Evolutionary conservation across 1,139 yeast species (phyloP).

Genomic region (Scheffersomyces titani): DNA sequence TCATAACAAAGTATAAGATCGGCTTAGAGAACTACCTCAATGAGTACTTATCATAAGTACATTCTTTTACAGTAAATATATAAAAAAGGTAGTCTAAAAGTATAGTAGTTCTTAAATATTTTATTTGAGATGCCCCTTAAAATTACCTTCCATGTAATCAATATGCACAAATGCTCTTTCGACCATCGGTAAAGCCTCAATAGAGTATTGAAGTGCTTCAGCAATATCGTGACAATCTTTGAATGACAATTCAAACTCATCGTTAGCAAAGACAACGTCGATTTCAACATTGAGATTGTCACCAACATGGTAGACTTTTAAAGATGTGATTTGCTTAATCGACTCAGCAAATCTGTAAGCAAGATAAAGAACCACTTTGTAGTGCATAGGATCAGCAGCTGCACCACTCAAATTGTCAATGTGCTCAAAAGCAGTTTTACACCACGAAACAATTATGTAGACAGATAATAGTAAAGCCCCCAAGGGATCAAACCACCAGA

Average conservation of each 20-base stretch:
- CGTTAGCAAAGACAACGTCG: constrained; percentile 62
- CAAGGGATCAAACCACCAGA: constrained; percentile 75
- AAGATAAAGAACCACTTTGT: constrained; percentile 66
- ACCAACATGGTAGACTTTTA: constrained; percentile 78
- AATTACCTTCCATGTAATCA: constrained; percentile 64
- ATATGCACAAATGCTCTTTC: constrained; percentile 83
- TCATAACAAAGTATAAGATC: constrained; percentile 29
- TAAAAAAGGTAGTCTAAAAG: background rate
- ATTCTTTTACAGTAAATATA: background rate
- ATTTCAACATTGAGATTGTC: constrained; percentile 77
- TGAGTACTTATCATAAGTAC: constrained; percentile 4
- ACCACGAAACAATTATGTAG: constrained; percentile 69
- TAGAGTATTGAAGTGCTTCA: constrained; percentile 77
- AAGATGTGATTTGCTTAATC: constrained; percentile 63
- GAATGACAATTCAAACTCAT: constrained; percentile 45
- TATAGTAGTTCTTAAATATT: background rate
- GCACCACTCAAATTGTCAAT: constrained; percentile 77
- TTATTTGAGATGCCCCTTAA: constrained; percentile 47
- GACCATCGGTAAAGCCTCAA: constrained; percentile 74
- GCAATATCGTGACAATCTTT: constrained; percentile 80
- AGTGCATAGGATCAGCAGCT: constrained; percentile 62
- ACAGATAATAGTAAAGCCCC: constrained; percentile 68
- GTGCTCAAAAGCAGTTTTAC: constrained; percentile 64
- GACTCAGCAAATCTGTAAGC: constrained; percentile 71
- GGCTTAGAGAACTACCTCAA: constrained; percentile 22